Evolutionary conservation across 257 asterid species (phyloP).

Genomic region (Paulownia fortunei): DNA sequence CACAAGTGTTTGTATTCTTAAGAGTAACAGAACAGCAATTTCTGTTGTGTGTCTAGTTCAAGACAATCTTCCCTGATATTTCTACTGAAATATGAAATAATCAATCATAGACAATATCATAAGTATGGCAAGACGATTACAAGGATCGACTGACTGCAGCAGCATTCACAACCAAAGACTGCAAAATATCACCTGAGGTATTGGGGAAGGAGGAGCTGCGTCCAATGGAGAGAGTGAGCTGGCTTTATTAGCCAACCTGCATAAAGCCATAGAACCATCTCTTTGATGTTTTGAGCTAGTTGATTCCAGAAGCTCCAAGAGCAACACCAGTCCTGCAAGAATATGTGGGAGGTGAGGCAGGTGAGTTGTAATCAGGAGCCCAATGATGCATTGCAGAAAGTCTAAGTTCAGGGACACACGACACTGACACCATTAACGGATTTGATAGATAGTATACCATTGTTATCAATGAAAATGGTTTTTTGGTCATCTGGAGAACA

Average conservation of each 20-base stretch:
- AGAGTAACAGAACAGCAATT: conserved; percentile 6
- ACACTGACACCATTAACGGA: neutral
- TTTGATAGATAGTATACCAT: conserved; percentile 44
- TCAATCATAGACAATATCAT: neutral
- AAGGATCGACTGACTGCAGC: neutral
- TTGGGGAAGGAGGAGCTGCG: conserved; percentile 84
- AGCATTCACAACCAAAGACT: neutral
- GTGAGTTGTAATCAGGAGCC: conserved; percentile 10
- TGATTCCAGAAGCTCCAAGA: conserved; percentile 72
- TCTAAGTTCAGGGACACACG: neutral
- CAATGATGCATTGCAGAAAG: conserved; percentile 17
- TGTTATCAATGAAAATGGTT: conserved; percentile 60
- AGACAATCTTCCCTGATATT: neutral
- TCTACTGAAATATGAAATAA: neutral
- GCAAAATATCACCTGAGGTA: conserved; percentile 56
- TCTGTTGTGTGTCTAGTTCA: neutral
- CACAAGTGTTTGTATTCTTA: conserved; percentile 3
- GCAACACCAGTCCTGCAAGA: conserved; percentile 63
- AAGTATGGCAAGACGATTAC: conserved; percentile 11
- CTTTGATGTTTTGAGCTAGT: conserved; percentile 50
- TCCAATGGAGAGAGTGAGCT: conserved; percentile 66
- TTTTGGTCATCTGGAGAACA: conserved; percentile 73
- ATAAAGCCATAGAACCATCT: conserved; percentile 69
- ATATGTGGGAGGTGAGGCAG: conserved; percentile 18
- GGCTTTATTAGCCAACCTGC: conserved; percentile 64